Evolutionary conservation across 129 eudicot species (phyloP), one percentile per base, ranked within the genome.

Genomic region (Pulicaria dysenterica): DNA sequence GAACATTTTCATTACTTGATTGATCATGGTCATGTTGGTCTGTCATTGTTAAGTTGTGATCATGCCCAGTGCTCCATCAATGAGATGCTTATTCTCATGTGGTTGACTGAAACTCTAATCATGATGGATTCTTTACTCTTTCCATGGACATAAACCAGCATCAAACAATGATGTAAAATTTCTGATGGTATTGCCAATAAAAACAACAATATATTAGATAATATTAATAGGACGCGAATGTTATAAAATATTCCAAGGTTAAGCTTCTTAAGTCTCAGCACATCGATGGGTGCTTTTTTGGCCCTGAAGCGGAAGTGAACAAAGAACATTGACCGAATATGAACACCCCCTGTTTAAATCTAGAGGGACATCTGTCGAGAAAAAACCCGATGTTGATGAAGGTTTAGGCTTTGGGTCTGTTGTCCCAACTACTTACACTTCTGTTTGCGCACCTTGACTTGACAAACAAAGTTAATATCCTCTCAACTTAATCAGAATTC

Each of bases 1-100:
- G 74, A 82, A 57, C 82, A 73, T 66, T 36, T 73, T 68, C 89
- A 86, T 86, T 38, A 84, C 64, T 48, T 84, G 88, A 77, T 50
- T 86, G 49, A 73, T 58, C 81, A 64, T 73, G 64, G 48, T 69
- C 74, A 17, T 44, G 44, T 38, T 55, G 43, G 51, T 37, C 54
- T n/a, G 19, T n/a, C 72, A 56, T 12, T 61, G 54, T 74, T 58
- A 56, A 11, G 62, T 51, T 76, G 70, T 76, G 74, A 63, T 77
- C 78, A 12, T 65, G 73, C 70, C 13, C 37, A 9, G 58, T 43
- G 77, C 72, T 16, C 70, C 68, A 57, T 70, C 58, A 14, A 16
- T 24, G 2, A 24, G 16, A 34, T 6, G 55, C 62, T 42, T 73
- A 56, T 58, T 73, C 63, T 63, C 73, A 74, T 37, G 50, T 51